phyloP scores from a whole-genome alignment of 306 rosid species.

The Cucumis hystrix region DNA sequence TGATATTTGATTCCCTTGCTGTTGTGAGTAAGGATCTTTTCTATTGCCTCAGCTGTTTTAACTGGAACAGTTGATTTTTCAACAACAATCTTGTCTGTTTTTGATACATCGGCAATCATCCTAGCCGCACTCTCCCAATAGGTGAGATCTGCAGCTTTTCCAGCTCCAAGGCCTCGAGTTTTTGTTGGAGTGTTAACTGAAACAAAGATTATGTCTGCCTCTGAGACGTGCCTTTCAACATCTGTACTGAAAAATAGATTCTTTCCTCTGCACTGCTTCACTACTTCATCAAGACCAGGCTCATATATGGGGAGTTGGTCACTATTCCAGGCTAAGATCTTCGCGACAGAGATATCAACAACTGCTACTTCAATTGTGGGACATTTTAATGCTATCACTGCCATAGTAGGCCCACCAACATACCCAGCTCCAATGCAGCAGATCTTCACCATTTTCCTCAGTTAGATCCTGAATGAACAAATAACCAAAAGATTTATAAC shows the following conservation, averaged over 20 bases:
- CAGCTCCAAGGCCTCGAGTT: constrained; percentile 63
- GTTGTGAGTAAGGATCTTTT: constrained; percentile 45
- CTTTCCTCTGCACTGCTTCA: constrained; percentile 61
- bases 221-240: constrained; percentile 52
- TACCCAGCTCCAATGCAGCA: constrained; percentile 88
- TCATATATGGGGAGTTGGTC: constrained; percentile 68
- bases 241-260: constrained; percentile 66
- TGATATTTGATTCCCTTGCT: constrained; percentile 47
- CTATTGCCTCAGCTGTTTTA: constrained; percentile 72
- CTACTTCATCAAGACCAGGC: constrained; percentile 63
- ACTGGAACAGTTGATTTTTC: constrained; percentile 88
- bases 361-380: constrained; percentile 61
- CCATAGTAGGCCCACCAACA: constrained; percentile 84
- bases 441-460: constrained; percentile 54
- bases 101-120: constrained; percentile 58
- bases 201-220: constrained; percentile 68
- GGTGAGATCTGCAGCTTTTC: constrained; percentile 72
- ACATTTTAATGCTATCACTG: constrained; percentile 69
- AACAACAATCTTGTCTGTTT: constrained; percentile 56
- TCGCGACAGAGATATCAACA: constrained; percentile 61
- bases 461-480: constrained; percentile 8
- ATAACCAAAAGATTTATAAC: neutral
- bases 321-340: constrained; percentile 70
- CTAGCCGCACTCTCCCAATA: constrained; percentile 86
- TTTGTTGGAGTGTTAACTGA: constrained; percentile 77